Conservation (phyloP, 129 eudicot species). For the Centrapalus pauciflorus region DNA sequence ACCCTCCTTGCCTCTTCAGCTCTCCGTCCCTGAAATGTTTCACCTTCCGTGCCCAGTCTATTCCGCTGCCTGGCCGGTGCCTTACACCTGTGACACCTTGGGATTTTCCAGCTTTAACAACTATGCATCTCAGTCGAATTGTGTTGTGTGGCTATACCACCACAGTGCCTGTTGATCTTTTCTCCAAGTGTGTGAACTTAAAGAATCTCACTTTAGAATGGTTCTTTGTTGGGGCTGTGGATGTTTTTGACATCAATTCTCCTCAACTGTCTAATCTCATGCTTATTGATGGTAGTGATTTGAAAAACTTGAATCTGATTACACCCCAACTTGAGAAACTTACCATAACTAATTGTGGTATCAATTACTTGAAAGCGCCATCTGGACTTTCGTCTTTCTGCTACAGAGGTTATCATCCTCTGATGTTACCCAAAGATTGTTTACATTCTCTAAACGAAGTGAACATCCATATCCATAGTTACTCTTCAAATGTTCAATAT, state of each 20-base stretch:
- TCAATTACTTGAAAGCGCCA: background rate
- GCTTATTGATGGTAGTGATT: background rate
- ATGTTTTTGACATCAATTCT: conserved; percentile 6
- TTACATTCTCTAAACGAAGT: conserved; percentile 9
- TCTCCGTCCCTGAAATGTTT: conserved; percentile 12
- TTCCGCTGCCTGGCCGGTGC: background rate
- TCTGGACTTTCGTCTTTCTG: background rate
- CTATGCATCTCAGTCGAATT: background rate
- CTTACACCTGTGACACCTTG: conserved; percentile 13
- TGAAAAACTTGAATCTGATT: background rate
- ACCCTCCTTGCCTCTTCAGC: conserved; percentile 14
- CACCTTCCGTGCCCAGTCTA: background rate
- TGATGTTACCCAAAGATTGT: background rate
- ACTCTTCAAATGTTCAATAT: background rate
- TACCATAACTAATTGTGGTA: background rate
- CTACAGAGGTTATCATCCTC: background rate
- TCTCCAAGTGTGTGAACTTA: conserved; percentile 17
- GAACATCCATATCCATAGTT: background rate
- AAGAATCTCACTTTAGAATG: conserved; percentile 4
- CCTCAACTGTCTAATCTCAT: conserved; percentile 8
- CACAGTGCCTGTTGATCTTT: background rate
- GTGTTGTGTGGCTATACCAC: background rate
- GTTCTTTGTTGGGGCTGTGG: background rate
- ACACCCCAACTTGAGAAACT: conserved; percentile 22
- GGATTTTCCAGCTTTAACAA: conserved; percentile 13